Evolutionary conservation across 2,329 filamentous ascomycete species (phyloP), one percentile per base, ranked within the genome.

Genomic region (Xylaria multiplex): DNA sequence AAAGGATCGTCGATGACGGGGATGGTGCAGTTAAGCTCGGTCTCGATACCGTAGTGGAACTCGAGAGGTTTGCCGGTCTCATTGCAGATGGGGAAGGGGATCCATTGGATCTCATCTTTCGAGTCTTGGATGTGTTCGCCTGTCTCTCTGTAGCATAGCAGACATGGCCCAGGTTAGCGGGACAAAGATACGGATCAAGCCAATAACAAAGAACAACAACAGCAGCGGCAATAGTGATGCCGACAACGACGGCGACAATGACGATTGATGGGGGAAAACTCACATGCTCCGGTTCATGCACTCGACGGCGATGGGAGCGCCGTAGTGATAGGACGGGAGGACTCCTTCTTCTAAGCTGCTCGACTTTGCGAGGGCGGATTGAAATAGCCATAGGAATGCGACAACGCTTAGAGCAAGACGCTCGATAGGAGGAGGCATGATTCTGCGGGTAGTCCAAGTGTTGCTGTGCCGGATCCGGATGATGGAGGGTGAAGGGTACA

Each of bases 71-170:
- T 86, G 49, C 85, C 85, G 13, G 96, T 98, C 80, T 98, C 96
- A 80, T 93, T 92, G 86, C 96, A 98, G 40, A 86, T 85, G 27
- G 92, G 92, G 79, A 98, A 98, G 45, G 95, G 93, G 50, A 96
- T 90, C 85, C 96, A 98, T 85, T 97, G 87, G 63, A 97, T 88
- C 78, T 96, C 91, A 75, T 96, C 90, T 70, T 90, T 85, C 42
- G 86, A 84, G 77, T 96, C 89, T 76, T 93, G 91, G 75, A 97
- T 90, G 83, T 97, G 93, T 79, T 97, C 93, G 78, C 93, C 93
- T 8, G 92, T 96, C 74, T 96, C 92, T 74, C 92, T 96, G 76
- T 50, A 1, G 14, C 2, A 37, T 37, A 13, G 35, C 6, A 13
- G 35, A 37, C 35, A 14, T 14, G 11, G 53, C 19, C 37, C 35